These are phyloP conservation scores for Ensete ventricosum DNA, from an alignment of 176 grass and related monocot species.

Conservation along the genomic window DNA sequence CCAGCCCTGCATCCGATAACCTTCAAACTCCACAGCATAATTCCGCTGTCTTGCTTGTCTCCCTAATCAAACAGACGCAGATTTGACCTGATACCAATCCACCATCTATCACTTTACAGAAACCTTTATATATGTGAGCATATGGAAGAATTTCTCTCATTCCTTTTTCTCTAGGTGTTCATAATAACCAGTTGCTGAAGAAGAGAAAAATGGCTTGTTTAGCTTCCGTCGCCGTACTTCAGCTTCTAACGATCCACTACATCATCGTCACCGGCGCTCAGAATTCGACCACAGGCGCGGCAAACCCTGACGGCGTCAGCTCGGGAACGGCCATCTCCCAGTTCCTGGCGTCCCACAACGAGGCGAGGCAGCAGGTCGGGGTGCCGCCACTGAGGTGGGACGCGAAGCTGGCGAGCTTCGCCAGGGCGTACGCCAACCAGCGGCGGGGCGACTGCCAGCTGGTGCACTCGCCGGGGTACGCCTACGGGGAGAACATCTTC, in stretches of 20 bases:
- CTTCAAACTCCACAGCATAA: not conserved
- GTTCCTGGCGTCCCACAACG: constrained; percentile 7
- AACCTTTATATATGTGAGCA: not conserved
- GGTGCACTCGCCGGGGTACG: constrained; percentile 1
- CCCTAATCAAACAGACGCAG: not conserved
- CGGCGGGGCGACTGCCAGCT: constrained; percentile 6
- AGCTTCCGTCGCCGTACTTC: not conserved
- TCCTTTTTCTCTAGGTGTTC: not conserved
- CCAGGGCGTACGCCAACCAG: not conserved
- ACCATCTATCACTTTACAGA: not conserved
- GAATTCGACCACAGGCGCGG: not conserved
- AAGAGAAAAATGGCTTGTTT: not conserved
- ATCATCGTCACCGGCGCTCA: not conserved
- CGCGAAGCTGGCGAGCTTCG: not conserved
- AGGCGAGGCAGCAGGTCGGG: not conserved
- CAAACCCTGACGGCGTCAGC: not conserved
- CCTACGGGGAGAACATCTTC: constrained; percentile 24
- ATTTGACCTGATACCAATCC: not conserved
- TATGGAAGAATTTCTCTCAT: not conserved
- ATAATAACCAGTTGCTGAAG: not conserved
- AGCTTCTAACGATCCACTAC: not conserved
- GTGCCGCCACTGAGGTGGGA: constrained; percentile 2
- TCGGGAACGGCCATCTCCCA: not conserved
- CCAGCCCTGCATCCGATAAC: not conserved
- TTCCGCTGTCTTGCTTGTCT: not conserved